Percentiles rank a stretch among this genome's conserved stretches.
Evolutionary conservation across 208 protist species (phyloP).

Genomic region (Trypanosoma melophagium): DNA sequence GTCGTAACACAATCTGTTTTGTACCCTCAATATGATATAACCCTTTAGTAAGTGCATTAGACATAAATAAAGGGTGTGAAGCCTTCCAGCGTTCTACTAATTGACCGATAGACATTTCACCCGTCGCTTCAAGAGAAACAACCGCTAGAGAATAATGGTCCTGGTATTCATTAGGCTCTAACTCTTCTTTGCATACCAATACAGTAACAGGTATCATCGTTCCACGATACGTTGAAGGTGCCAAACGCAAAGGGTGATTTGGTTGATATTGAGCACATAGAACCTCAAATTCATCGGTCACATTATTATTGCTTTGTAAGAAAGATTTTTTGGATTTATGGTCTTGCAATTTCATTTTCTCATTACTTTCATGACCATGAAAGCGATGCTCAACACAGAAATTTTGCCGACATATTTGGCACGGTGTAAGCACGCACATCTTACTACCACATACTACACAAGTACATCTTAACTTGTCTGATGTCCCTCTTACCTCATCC

Average conservation of each 20-base stretch:
- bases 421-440: slow-evolving; percentile 48
- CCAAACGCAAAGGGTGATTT: slow-evolving; percentile 32
- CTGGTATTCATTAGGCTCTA: background rate
- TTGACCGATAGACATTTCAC: slow-evolving; percentile 61
- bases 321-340: background rate
- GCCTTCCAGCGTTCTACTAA: slow-evolving; percentile 42
- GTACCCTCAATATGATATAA: slow-evolving; percentile 7
- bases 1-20: background rate
- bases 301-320: background rate
- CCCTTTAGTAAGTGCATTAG: background rate
- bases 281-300: background rate
- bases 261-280: slow-evolving; percentile 33
- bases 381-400: slow-evolving; percentile 71
- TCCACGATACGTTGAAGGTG: slow-evolving; percentile 46
- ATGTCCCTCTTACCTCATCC: background rate
- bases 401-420: slow-evolving; percentile 34
- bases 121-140: slow-evolving; percentile 36
- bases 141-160: slow-evolving; percentile 12
- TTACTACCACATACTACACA: slow-evolving; percentile 37
- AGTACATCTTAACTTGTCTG: background rate
- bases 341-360: background rate
- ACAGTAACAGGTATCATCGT: slow-evolving; percentile 31
- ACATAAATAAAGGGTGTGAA: background rate
- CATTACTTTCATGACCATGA: slow-evolving; percentile 45
- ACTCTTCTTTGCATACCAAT: slow-evolving; percentile 7